Base-by-base conservation (phyloP, 345 rosid species). In the Zanthoxylum bungeanum region DNA sequence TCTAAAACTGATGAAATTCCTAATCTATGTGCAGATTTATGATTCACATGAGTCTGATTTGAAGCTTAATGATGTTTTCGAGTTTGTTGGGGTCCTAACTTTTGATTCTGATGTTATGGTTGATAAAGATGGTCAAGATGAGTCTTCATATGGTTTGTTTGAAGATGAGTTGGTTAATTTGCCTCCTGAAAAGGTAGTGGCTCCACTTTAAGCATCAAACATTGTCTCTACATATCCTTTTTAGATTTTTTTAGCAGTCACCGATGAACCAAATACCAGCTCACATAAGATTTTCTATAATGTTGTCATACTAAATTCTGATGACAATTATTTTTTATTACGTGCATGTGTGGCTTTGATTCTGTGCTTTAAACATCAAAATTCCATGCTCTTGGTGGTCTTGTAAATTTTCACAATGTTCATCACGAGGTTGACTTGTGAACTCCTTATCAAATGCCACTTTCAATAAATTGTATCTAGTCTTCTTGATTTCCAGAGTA, bases 51-150 rank as follows among this genome's bases (percentile, higher is more conserved):
- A 91, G 80, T 83, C 89, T 27, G 98, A 91, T 17, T 64, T 91
- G 78, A 92, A 91, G 81, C 87, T 92, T 72, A 95, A 95, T 56
- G 98, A 95, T 39, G 89, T 91, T 71, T 84, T 90, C 72, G 99
- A 95, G 81, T 95, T 95, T 72, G 57, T 91, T 66, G 98, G 98
- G 50, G 88, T 92, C 73, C 77, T 92, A 58, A 82, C 91, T 52
- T 80, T 85, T 42, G 91, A 89, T 78, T 73, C 87, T n/a, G 86
- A 79, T 33, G 58, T 55, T 63, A 40, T 60, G 66, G 71, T 57
- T 56, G 88, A 78, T 72, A 72, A 76, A 62, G 82, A 76, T 73
- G 81, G 78, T 25, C 42, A 64, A 59, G 89, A 79, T 75, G 95
- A 80, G 34, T 50, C 60, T 63, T 63, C 81, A 33, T 85, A 80